Evolutionary conservation across 75 land plant genomes (phyloP), one percentile per base, ranked within the genome.

Genomic region (Gnetum montanum): DNA sequence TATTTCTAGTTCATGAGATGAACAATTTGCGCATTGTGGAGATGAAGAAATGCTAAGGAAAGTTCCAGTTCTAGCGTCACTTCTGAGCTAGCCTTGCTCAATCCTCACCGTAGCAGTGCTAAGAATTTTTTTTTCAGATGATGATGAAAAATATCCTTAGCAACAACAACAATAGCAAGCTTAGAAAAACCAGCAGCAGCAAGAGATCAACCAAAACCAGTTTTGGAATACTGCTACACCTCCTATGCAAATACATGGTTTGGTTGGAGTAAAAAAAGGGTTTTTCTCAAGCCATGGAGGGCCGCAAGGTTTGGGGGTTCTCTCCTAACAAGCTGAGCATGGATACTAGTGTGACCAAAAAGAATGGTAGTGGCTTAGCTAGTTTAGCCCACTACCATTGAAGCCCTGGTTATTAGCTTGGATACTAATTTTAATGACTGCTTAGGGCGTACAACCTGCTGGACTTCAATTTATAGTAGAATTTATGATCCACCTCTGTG

Each of bases 281-380:
- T 79, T 79, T n/a, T 46, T 63, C 78, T 27, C 78, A 79, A 31
- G 66, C 78, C 43, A 70, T 74, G 73, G 73, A 78, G 35, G 66
- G 62, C 49, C 16, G 60, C 25, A 38, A 54, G 28, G 36, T 46
- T 0, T 71, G 76, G 72, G 70, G 46, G 58, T 77, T 63, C 45
- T 41, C 41, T 33, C 40, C 15, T 1, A 24, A 2, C 56, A 78
- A 71, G 54, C 65, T 66, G 11, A 68, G 59, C 1, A 15, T 34
- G 37, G 51, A 49, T 11, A 16, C 51, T 18, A 26, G 30, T 25
- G 28, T 13, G 30, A n/a, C 37, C 19, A 53, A 33, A n/a, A n/a
- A n/a, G n/a, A n/a, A n/a, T n/a, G n/a, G n/a, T n/a, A n/a, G n/a
- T n/a, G n/a, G n/a, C n/a, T n/a, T n/a, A n/a, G n/a, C n/a, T n/a